Base-by-base conservation (phyloP, 305 asterid genomes). In the Solanum aculeatissimum region DNA sequence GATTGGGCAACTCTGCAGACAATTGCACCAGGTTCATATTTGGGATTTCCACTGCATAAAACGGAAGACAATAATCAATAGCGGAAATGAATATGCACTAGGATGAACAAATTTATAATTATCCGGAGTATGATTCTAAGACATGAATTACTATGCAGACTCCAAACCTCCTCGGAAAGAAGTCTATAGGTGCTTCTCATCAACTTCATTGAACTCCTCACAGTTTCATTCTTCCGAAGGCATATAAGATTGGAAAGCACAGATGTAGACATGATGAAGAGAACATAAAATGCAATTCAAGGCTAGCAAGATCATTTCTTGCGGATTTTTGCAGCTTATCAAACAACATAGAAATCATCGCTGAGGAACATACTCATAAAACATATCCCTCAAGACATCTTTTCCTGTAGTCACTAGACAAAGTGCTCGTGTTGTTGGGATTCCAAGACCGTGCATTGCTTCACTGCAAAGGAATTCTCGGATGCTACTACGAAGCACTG, bases 391-490 rank as follows among this genome's bases (percentile, higher is more conserved):
- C 16, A 90, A 77, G 78, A 96, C 99, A 66, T 83, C 86, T 91
- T 91, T 93, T 83, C 99, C 99, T 25, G 98, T 96, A 42, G 93
- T 88, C 89, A 95, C 98, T 82, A 96, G 89, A 87, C 98, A 92
- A 32, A 96, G 90, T 1, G 98, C 99, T 71, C 98, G 99, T 12
- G 99, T 96, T 25, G 99, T 93, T 23, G 99, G 98, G 88, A 96
- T 93, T 85, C 98, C 99, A 65, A 96, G 92, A 82, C 92, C 86
- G 89, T 96, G 98, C 94, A 96, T 95, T 69, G 99, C 99, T 90
- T 96, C 99, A 82, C 99, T 95, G 87, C 99, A 96, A 45, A 96
- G 98, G 84, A 96, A 96, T 86, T 96, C 99, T 57, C 98, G 89
- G 85, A 96, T 92, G 83, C 99, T 96, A 85, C 99, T 96, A 80